Percentiles rank a stretch among this genome's conserved stretches.
These are phyloP conservation scores for Colletotrichum cereale DNA, from an alignment of 2,329 filamentous ascomycete species.

Conservation along the genomic window DNA sequence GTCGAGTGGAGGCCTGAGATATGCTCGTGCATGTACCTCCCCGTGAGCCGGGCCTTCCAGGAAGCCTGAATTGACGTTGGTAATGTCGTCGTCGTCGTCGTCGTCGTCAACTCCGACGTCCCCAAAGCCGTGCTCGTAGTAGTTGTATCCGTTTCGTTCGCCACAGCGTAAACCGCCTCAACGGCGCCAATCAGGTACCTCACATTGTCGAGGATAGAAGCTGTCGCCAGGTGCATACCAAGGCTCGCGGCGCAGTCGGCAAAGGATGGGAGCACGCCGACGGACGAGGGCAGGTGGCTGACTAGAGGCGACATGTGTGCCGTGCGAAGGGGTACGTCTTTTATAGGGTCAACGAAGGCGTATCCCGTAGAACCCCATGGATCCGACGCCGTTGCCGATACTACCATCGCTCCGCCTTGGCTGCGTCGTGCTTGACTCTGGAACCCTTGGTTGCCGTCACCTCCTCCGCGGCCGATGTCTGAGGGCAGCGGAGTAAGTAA, in stretches of 20 bases:
- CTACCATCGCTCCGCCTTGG: not conserved
- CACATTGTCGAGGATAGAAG: constrained; percentile 65
- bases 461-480: constrained; percentile 3
- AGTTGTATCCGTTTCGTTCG: constrained; percentile 4
- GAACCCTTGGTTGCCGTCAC: not conserved
- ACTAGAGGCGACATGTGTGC: constrained; percentile 59
- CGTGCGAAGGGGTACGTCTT: constrained; percentile 55
- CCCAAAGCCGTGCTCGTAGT: not conserved
- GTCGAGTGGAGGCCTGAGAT: constrained; percentile 19
- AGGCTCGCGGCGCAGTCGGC: constrained; percentile 55
- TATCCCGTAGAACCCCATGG: constrained; percentile 49
- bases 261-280: constrained; percentile 58
- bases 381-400: not conserved
- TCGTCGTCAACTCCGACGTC: too few relatives aligned
- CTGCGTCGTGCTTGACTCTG: not conserved
- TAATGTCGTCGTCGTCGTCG: not conserved
- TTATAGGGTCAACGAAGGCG: constrained; percentile 54
- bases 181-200: constrained; percentile 60
- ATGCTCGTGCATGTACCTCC: constrained; percentile 28
- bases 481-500: constrained; percentile 49
- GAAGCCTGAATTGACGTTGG: constrained; percentile 14
- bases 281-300: constrained; percentile 45
- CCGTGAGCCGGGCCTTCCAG: constrained; percentile 18
- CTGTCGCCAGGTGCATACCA: constrained; percentile 59
- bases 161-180: constrained; percentile 15